Evolutionary conservation across 1,139 yeast species (phyloP).

Genomic region (Pichia sp.): DNA sequence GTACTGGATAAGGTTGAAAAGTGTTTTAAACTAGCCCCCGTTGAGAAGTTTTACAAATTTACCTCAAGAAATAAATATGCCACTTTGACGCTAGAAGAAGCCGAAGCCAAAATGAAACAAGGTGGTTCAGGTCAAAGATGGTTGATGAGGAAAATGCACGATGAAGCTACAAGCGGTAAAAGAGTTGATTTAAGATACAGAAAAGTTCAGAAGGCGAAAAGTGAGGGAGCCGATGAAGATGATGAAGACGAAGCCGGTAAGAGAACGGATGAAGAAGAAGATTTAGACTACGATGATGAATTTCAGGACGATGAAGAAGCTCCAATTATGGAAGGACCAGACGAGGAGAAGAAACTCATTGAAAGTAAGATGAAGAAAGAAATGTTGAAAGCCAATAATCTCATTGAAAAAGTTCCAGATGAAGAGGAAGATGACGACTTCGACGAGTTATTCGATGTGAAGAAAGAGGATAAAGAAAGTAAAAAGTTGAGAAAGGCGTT

Average conservation of each 20-base stretch:
- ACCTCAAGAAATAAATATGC: conserved; percentile 93
- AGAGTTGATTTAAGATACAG: conserved; percentile 47
- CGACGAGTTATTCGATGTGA: conserved; percentile 62
- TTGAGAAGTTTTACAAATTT: conserved; percentile 88
- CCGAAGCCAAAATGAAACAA: conserved; percentile 85
- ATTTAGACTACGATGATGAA: conserved; percentile 91
- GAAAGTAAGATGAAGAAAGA: conserved; percentile 86
- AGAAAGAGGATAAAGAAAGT: conserved; percentile 89
- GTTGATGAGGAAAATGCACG: conserved; percentile 89
- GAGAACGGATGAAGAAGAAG: conserved; percentile 78
- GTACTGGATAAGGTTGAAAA: conserved; percentile 78
- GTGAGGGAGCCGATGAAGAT: conserved; percentile 52
- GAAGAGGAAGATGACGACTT: conserved; percentile 43
- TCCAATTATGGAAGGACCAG: conserved; percentile 91
- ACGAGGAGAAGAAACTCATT: conserved; percentile 85
- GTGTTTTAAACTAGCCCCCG: conserved; percentile 83
- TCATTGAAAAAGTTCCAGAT: conserved; percentile 51
- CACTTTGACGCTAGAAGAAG: conserved; percentile 91
- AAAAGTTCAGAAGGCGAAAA: conserved; percentile 39
- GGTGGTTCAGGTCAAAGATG: conserved; percentile 84
- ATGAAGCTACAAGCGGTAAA: conserved; percentile 43
- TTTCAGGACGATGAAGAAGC: conserved; percentile 99
- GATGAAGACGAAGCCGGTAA: conserved; percentile 48
- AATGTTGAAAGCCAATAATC: conserved; percentile 78
- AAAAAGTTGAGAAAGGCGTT: conserved; percentile 78